Base-by-base conservation (phyloP, 768 basidiomycete genomes). In the Trametes cingulata region DNA sequence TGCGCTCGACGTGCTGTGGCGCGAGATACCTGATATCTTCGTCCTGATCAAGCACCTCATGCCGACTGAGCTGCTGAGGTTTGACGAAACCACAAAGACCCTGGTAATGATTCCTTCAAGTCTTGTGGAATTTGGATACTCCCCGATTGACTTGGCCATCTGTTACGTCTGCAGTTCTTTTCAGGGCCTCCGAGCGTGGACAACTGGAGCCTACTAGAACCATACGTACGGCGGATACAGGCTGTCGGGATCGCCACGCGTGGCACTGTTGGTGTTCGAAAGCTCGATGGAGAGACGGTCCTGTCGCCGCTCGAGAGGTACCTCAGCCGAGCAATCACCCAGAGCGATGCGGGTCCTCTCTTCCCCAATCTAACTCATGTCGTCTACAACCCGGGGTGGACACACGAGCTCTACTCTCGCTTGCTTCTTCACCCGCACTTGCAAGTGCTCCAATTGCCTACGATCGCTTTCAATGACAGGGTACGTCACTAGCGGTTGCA, bases 1-100 rank as follows among this genome's bases (percentile, higher is more conserved):
- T 10, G 82, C 85, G 17, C 69, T 91, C 64, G 77, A 85, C 68
- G 75, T 85, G 50, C 77, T 91, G 25, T 91, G 90, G 90, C 83
- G 80, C 69, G 90, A 91, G 25, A 39, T 53, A 2, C 39, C 37
- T 3, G 52, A 53, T 22, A 22, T 53, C 12, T 29, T 1, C 24
- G 15, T 42, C n/a, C 52, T 53, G 15, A 19, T 53, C 25, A 48
- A 48, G 10, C 46, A 48, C 27, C 27, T 48, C 13, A 48, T 48
- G 25, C 46, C 46, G 25, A 14, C 6, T 14, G 46, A 48, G 46
- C 46, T 48, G 14, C 46, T 48, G 6, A 27, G n/a, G 8, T 29
- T 8, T 27, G 46, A 48, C 13, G 46, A 27, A 14, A 48, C 46
- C 25, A 29, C 25, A 15, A 17, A 7, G 4, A 13, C 15, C 5